Conservation (phyloP, 2,329 filamentous ascomycete species). For the Torrubiellomyces zombiae region DNA sequence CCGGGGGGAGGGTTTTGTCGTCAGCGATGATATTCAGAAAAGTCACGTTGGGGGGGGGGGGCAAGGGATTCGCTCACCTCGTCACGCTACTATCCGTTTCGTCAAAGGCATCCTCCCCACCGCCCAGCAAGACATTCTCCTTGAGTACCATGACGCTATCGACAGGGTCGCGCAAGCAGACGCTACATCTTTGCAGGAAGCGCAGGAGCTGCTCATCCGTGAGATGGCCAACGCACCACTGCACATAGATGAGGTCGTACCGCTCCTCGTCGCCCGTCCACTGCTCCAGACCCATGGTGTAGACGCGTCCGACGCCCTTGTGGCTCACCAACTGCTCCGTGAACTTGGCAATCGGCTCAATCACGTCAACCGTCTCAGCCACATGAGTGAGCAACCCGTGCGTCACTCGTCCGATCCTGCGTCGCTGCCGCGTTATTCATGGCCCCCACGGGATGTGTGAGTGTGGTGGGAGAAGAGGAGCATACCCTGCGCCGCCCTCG, state of each 20-base stretch:
- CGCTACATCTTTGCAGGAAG: slow-evolving; percentile 45
- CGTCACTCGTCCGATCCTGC: slow-evolving; percentile 62
- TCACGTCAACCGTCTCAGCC: slow-evolving; percentile 52
- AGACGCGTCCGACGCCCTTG: slow-evolving; percentile 41
- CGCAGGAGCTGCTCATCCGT: slow-evolving; percentile 55
- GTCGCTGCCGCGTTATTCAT: too few species aligned
- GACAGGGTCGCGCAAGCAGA: slow-evolving; percentile 5
- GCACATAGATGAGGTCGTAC: slow-evolving; percentile 71
- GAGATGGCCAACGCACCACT: slow-evolving; percentile 73
- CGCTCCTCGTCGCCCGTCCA: slow-evolving; percentile 31
- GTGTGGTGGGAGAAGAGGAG: neutral
- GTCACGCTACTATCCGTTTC: slow-evolving; percentile 60
- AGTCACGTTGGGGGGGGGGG: too few species aligned
- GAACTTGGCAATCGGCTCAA: slow-evolving; percentile 71
- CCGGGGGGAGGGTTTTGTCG: too few species aligned
- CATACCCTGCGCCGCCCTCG: slow-evolving; percentile 10
- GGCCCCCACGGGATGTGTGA: neutral
- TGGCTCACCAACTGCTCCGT: slow-evolving; percentile 41
- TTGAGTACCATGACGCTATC: slow-evolving; percentile 14
- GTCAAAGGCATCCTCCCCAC: slow-evolving; percentile 44
- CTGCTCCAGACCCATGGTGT: slow-evolving; percentile 52
- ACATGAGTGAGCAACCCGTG: slow-evolving; percentile 52
- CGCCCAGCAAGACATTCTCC: slow-evolving; percentile 49
- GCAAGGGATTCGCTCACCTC: slow-evolving; percentile 19
- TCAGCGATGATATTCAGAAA: too few species aligned